phyloP scores from a whole-genome alignment of 768 basidiomycete species.

The Mycena haematopus region DNA sequence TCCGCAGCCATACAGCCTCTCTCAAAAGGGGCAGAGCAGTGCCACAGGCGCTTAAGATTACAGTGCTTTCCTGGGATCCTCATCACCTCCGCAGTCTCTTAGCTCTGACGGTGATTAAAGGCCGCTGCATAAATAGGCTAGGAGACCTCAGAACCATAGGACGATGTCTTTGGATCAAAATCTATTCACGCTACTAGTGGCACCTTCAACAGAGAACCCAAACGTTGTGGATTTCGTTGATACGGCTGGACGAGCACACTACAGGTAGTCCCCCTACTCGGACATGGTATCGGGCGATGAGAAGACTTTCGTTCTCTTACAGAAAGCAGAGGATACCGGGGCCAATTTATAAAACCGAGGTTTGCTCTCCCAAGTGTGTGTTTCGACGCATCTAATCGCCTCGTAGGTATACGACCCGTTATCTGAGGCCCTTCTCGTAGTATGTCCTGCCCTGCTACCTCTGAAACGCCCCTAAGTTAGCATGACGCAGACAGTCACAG shows the following conservation, averaged over 20 bases:
- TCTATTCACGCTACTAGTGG: constrained; percentile 78
- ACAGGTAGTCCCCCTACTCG: constrained; percentile 37
- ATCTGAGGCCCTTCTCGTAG: constrained; percentile 70
- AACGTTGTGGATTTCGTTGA: constrained; percentile 76
- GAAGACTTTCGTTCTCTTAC: background rate
- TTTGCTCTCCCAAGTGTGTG: constrained; percentile 47
- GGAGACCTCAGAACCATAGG: background rate
- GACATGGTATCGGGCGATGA: too few relatives aligned
- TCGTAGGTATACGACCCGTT: constrained; percentile 55
- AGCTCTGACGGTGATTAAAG: background rate
- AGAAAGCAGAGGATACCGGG: constrained; percentile 64
- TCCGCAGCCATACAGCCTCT: background rate
- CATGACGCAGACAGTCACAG: constrained; percentile 54
- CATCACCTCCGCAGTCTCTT: constrained; percentile 14
- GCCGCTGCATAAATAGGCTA: constrained; percentile 7
- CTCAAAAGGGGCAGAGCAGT: constrained; percentile 2
- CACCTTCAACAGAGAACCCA: constrained; percentile 62
- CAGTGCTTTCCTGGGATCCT: background rate
- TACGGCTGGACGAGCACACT: constrained; percentile 65
- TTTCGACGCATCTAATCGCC: too few relatives aligned
- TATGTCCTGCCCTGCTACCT: background rate
- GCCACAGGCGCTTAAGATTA: background rate
- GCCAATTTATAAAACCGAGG: constrained; percentile 64
- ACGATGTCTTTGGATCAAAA: constrained; percentile 86
- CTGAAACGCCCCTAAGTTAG: background rate